A percentile compares a stretch with the other conserved stretches of the same genome.
phyloP scores from a whole-genome alignment of 805 yeast genomes.

The Tetrapisispora arboricola region DNA sequence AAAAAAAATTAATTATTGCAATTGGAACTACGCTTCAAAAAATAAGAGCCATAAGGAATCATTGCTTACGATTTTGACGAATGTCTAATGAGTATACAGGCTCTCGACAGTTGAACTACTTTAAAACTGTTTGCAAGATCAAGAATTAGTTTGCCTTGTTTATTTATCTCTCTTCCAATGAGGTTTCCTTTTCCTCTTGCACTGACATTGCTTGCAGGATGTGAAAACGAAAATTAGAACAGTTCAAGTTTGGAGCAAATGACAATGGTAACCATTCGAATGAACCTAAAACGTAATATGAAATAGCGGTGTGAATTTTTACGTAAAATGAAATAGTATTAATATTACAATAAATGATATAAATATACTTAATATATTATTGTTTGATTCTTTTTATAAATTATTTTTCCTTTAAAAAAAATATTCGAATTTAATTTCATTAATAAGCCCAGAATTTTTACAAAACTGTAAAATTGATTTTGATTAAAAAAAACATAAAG shows the following conservation, averaged over 20 bases:
- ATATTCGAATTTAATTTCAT: slow-evolving; percentile 3
- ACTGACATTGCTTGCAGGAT: no score
- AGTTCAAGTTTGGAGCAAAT: no score
- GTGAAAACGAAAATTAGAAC: no score
- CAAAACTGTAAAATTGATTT: background rate
- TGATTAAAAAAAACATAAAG: background rate
- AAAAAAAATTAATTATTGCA: background rate
- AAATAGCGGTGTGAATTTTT: background rate
- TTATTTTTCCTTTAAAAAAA: background rate
- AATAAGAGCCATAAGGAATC: background rate
- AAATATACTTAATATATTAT: background rate
- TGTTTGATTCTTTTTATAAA: background rate
- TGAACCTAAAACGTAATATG: background rate
- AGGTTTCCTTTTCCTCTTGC: no score
- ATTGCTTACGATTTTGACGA: background rate
- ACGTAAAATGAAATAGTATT: background rate
- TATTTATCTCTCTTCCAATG: no score
- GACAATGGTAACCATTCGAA: no score
- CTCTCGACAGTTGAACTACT: no score
- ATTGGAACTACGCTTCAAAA: no score
- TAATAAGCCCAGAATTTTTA: slow-evolving; percentile 2
- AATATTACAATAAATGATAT: background rate
- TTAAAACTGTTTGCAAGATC: no score
- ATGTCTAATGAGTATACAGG: no score
- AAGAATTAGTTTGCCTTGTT: no score